A percentile compares a stretch with the other conserved stretches of the same genome.
These are phyloP conservation scores for Rhizopus microsporus DNA, from an alignment of 371 early-diverging fungal genomes.

Conservation along the genomic window DNA sequence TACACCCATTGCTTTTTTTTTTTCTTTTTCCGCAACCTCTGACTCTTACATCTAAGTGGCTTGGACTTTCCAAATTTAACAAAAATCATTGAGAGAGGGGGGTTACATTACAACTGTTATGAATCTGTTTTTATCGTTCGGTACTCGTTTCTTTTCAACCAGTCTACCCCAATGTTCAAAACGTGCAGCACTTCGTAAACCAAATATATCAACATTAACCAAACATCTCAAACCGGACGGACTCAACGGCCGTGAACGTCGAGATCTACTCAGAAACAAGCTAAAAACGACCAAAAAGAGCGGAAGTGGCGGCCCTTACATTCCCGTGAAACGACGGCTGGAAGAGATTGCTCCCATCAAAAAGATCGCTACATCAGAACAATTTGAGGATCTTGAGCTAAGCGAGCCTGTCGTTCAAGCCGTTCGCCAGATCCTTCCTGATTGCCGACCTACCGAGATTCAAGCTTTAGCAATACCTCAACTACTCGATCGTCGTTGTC, in stretches of 20 bases:
- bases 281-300: conserved; percentile 27
- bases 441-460: conserved; percentile 82
- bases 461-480: conserved; percentile 89
- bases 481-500: conserved; percentile 56
- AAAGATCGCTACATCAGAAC: conserved; percentile 43
- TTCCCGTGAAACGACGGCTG: conserved; percentile 51
- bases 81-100: neutral
- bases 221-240: conserved; percentile 53
- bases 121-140: neutral
- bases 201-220: conserved; percentile 46
- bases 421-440: conserved; percentile 40
- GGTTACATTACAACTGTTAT: neutral
- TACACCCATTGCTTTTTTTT: too few relatives aligned
- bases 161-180: conserved; percentile 27
- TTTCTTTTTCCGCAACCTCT: neutral
- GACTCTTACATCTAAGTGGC: conserved; percentile 18
- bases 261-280: conserved; percentile 32
- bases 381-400: conserved; percentile 64
- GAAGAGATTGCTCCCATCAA: conserved; percentile 30
- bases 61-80: conserved; percentile 3
- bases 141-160: conserved; percentile 24
- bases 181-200: conserved; percentile 41
- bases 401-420: conserved; percentile 45
- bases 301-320: conserved; percentile 29
- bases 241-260: conserved; percentile 46